Evolutionary conservation across 129 eudicot species (phyloP).

Genomic region (Tagetes erecta): DNA sequence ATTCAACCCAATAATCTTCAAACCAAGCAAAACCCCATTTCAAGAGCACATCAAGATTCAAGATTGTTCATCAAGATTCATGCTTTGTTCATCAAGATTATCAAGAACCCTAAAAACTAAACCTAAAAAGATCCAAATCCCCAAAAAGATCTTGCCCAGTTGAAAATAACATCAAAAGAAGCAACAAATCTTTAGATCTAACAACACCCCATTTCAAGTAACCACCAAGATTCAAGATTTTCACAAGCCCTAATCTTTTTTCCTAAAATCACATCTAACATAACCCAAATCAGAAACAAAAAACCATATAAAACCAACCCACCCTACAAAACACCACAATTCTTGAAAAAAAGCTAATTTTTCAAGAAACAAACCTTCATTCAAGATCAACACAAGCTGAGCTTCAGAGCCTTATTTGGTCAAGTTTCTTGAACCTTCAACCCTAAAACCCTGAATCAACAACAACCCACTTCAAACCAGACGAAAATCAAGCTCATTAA

Average conservation of each 20-base stretch:
- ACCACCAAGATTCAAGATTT: conserved; percentile 19
- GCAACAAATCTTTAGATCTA: conserved; percentile 30
- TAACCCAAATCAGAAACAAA: not conserved
- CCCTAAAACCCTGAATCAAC: conserved; percentile 28
- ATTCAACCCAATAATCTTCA: conserved; percentile 6
- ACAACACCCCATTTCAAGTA: conserved; percentile 19
- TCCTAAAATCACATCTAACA: not conserved
- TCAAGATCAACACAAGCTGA: conserved; percentile 18
- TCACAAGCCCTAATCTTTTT: conserved; percentile 8
- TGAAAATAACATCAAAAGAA: conserved; percentile 4
- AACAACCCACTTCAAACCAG: conserved; percentile 18
- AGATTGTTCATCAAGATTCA: conserved; percentile 1
- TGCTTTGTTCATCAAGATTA: not conserved
- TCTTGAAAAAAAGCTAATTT: not conserved
- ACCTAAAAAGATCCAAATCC: not conserved
- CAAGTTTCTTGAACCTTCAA: conserved; percentile 27
- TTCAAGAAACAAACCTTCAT: conserved; percentile 25
- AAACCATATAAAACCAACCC: not conserved
- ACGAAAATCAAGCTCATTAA: conserved; percentile 36
- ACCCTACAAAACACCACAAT: not conserved
- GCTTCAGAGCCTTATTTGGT: conserved; percentile 15
- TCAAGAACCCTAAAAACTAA: not conserved
- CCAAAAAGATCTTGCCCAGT: not conserved
- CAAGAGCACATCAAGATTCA: conserved; percentile 19
- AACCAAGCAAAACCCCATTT: conserved; percentile 29